phyloP scores from a whole-genome alignment of 1,284 basidiomycete species.

The Apiotrichum montevideense region DNA sequence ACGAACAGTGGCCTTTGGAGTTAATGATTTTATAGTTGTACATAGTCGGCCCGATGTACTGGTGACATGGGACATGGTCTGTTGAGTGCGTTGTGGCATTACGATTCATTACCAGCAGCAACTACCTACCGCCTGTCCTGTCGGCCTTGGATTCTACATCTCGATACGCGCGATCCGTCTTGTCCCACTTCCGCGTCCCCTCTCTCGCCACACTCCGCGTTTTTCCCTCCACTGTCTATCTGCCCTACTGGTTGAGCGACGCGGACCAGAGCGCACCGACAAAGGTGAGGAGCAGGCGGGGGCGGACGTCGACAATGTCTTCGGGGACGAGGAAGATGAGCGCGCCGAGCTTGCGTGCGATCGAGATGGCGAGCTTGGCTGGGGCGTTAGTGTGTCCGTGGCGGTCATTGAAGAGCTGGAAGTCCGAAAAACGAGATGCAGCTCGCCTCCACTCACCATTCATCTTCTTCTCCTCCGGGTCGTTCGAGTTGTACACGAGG shows the following conservation, averaged over 20 bases:
- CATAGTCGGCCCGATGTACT: no score
- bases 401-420: no score
- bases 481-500: conserved; percentile 56
- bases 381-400: neutral
- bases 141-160: no score
- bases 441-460: conserved; percentile 60
- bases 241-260: conserved; percentile 27
- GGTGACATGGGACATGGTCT: no score
- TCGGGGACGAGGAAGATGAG: conserved; percentile 97
- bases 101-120: neutral
- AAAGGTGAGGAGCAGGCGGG: conserved; percentile 61
- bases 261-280: conserved; percentile 49
- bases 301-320: conserved; percentile 78
- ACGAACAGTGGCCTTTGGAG: no score
- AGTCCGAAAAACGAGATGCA: no score
- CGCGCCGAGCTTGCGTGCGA: conserved; percentile 94
- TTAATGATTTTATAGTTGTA: no score
- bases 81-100: no score
- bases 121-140: no score
- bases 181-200: no score
- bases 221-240: neutral
- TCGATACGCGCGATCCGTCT: no score
- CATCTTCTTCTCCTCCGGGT: conserved; percentile 76
- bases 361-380: conserved; percentile 96
- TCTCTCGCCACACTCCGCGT: neutral